Base-by-base conservation (phyloP, 768 basidiomycete species). In the Leccinum sublutescens region DNA sequence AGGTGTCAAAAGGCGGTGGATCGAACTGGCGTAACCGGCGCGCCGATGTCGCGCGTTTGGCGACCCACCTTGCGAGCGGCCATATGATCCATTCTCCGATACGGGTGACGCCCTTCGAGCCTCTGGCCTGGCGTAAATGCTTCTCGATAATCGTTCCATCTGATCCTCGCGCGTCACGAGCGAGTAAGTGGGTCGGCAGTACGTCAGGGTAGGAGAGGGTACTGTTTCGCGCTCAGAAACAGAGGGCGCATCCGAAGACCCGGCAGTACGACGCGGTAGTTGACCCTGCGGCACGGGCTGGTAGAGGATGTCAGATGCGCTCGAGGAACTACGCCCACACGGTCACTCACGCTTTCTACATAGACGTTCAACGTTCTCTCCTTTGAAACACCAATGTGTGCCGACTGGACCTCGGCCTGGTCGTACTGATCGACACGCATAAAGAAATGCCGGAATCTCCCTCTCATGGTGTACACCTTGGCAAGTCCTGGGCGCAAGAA, bases 361-460 rank as follows among this genome's bases (percentile, higher is more conserved):
- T 81, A 78, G 25, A 88, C 67, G 21, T 80, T 78, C 27, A 91
- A 57, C 0, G 85, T 86, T 61, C 81, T 77, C 25, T 86, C 78
- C 38, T 76, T 72, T 25, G 78, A 74, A 15, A 89, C 76, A 15
- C 79, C 75, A 15, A 91, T 74, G 65, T 88, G 85, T n/a, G 83
- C 82, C 4, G 82, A 76, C 25, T 76, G 76, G 60, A 74, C 82
- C 19, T 83, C 78, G 52, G 82, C 78, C 27, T 71, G 74, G 64
- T 84, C 74, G 17, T 82, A 78, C 31, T 78, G 76, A 9, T 80
- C 77, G 27, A 90, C 79, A 31, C 86, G 82, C 66, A 90, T 76
- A 64, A 91, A 84, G 54, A 85, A 78, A 65, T 91, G 88, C 53
- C 84, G 79, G 69, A 85, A 90, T 73, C 81, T 82, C 31, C 87